Conservation (phyloP, 768 basidiomycete genomes). For the Amyloporia xantha region DNA sequence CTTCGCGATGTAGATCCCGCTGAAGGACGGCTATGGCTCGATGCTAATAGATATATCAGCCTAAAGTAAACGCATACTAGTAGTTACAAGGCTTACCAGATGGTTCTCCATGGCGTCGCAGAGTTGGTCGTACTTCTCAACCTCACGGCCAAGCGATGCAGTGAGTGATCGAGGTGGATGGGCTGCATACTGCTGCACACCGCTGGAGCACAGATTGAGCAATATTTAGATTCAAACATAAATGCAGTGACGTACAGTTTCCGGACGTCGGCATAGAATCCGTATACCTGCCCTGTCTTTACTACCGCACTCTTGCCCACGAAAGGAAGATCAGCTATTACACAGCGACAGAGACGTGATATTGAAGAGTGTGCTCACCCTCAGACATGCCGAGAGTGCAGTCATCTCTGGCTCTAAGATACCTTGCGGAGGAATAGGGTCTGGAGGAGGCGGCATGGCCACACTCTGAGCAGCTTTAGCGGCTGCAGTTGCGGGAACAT, state of each 20-base stretch:
- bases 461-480: constrained; percentile 14
- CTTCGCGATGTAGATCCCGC: constrained; percentile 59
- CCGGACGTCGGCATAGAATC: constrained; percentile 58
- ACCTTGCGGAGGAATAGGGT: constrained; percentile 30
- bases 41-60: constrained; percentile 41
- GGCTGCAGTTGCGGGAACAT: constrained; percentile 19
- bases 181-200: constrained; percentile 49
- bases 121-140: constrained; percentile 75
- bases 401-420: constrained; percentile 62
- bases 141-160: constrained; percentile 59
- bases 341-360: too few relatives aligned
- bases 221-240: neutral
- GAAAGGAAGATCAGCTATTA: too few relatives aligned
- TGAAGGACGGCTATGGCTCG: constrained; percentile 67
- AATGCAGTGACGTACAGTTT: constrained; percentile 44
- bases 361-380: constrained; percentile 41
- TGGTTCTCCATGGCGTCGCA: constrained; percentile 74
- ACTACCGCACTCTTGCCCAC: constrained; percentile 62
- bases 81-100: constrained; percentile 39
- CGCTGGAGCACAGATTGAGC: constrained; percentile 29
- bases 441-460: constrained; percentile 52
- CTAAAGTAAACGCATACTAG: constrained; percentile 1
- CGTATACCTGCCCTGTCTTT: constrained; percentile 65
- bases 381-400: constrained; percentile 50
- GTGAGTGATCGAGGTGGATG: constrained; percentile 61